These are phyloP conservation scores for Leccinum arenicola DNA, from an alignment of 768 basidiomycete species.

Conservation along the genomic window DNA sequence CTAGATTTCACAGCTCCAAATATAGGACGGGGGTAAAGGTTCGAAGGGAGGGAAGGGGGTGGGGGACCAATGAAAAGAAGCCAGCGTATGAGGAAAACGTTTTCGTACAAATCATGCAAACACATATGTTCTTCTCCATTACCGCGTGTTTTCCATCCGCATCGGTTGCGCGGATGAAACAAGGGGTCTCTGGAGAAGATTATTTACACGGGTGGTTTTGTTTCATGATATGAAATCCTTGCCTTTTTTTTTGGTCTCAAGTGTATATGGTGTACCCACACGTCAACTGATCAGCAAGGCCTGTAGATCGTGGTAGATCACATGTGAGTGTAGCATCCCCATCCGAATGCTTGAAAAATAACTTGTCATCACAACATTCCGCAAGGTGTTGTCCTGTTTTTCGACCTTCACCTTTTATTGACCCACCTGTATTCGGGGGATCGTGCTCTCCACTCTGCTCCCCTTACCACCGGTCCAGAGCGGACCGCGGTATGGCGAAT, in stretches of 20 bases:
- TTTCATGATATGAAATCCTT: conserved; percentile 19
- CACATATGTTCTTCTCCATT: background rate
- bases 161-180: conserved; percentile 20
- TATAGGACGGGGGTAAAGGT: background rate
- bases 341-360: background rate
- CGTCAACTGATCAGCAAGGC: conserved; percentile 13
- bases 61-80: background rate
- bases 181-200: conserved; percentile 6
- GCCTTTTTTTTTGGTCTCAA: background rate
- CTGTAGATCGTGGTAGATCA: conserved; percentile 12
- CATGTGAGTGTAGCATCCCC: background rate
- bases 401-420: background rate
- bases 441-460: background rate
- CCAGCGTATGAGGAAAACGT: background rate
- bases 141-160: conserved; percentile 8
- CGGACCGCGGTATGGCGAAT: background rate
- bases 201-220: conserved; percentile 7
- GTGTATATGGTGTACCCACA: background rate
- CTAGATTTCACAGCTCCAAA: background rate
- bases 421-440: background rate
- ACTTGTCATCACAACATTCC: background rate
- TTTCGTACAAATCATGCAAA: background rate
- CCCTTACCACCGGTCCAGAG: background rate
- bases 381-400: background rate
- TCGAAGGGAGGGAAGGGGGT: background rate